Evolutionary conservation across 495 filamentous ascomycete genomes (phyloP).

Genomic region (Penicillium silybi): DNA sequence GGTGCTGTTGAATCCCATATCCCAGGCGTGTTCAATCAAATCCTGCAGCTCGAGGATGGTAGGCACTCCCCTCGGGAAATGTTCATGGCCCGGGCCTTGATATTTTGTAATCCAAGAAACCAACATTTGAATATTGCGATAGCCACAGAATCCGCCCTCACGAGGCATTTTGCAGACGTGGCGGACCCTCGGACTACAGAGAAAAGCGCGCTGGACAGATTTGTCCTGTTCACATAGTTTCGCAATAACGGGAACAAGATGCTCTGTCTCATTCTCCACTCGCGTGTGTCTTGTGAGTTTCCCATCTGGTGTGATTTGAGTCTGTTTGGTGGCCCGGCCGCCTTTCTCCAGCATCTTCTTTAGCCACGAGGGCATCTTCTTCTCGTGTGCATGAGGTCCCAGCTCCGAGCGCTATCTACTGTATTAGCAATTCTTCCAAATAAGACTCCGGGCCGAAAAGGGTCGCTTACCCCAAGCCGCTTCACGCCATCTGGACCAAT

Average conservation of each 20-base stretch:
- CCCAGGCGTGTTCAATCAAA: slow-evolving; percentile 87
- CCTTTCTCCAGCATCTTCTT: slow-evolving; percentile 62
- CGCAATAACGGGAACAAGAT: slow-evolving; percentile 72
- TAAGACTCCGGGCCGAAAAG: background rate
- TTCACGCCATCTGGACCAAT: slow-evolving; percentile 16
- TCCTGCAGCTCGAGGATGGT: slow-evolving; percentile 83
- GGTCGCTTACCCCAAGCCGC: slow-evolving; percentile 40
- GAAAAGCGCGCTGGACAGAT: slow-evolving; percentile 62
- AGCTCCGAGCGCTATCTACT: slow-evolving; percentile 53
- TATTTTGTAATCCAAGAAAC: slow-evolving; percentile 68
- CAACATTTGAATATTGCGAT: slow-evolving; percentile 95
- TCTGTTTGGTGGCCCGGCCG: slow-evolving; percentile 51
- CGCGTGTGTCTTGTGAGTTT: slow-evolving; percentile 38
- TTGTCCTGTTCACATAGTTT: slow-evolving; percentile 66
- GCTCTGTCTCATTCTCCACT: slow-evolving; percentile 59
- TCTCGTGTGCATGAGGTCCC: slow-evolving; percentile 82
- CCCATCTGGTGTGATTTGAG: slow-evolving; percentile 52
- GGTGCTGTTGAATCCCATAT: slow-evolving; percentile 70
- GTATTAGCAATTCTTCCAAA: slow-evolving; percentile 25
- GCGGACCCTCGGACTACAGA: slow-evolving; percentile 71
- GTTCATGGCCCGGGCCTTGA: slow-evolving; percentile 53
- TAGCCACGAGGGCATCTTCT: slow-evolving; percentile 82
- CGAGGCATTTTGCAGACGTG: slow-evolving; percentile 77
- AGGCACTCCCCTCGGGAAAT: slow-evolving; percentile 61
- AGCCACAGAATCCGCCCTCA: slow-evolving; percentile 96